phyloP scores from a whole-genome alignment of 371 early-diverging fungal species.

The Mucor velutinosus region DNA sequence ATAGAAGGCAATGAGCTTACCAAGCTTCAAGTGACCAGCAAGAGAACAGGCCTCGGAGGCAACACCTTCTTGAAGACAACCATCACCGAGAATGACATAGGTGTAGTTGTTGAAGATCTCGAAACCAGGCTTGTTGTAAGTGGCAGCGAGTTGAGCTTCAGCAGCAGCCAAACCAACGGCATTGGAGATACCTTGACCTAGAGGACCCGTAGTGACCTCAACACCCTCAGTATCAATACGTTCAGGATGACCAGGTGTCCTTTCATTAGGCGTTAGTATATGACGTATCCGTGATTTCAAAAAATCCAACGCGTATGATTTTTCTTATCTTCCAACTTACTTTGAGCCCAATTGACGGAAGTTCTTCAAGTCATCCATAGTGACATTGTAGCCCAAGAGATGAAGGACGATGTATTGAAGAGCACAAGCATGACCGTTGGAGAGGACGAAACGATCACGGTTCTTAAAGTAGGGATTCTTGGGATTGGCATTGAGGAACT shows the following conservation, averaged over 20 bases:
- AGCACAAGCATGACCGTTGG: slow-evolving; percentile 98
- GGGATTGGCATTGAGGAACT: slow-evolving; percentile 82
- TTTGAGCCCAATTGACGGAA: slow-evolving; percentile 86
- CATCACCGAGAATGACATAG: slow-evolving; percentile 95
- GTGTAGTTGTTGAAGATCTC: slow-evolving; percentile 86
- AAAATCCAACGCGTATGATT: slow-evolving; percentile 1
- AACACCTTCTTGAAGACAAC: slow-evolving; percentile 99
- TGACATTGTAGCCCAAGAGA: slow-evolving; percentile 85
- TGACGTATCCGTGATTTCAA: background rate
- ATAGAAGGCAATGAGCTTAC: slow-evolving; percentile 96
- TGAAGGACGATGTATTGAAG: slow-evolving; percentile 94
- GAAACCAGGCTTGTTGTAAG: slow-evolving; percentile 86
- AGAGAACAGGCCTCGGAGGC: slow-evolving; percentile 95
- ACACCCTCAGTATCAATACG: slow-evolving; percentile 84
- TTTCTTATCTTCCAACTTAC: slow-evolving; percentile 15
- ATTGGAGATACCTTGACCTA: slow-evolving; percentile 90
- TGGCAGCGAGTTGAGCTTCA: slow-evolving; percentile 87
- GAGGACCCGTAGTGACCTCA: slow-evolving; percentile 99
- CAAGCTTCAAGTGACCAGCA: slow-evolving; percentile 93
- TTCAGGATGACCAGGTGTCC: slow-evolving; percentile 97
- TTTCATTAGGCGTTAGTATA: slow-evolving; percentile 20
- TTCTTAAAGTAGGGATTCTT: slow-evolving; percentile 86
- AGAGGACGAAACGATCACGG: slow-evolving; percentile 98
- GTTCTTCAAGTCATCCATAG: slow-evolving; percentile 91
- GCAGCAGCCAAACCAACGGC: slow-evolving; percentile 97